A percentile compares a stretch with the other conserved stretches of the same genome.
Conservation (phyloP, 2,329 filamentous ascomycete species). For the Colletotrichum sp. region DNA sequence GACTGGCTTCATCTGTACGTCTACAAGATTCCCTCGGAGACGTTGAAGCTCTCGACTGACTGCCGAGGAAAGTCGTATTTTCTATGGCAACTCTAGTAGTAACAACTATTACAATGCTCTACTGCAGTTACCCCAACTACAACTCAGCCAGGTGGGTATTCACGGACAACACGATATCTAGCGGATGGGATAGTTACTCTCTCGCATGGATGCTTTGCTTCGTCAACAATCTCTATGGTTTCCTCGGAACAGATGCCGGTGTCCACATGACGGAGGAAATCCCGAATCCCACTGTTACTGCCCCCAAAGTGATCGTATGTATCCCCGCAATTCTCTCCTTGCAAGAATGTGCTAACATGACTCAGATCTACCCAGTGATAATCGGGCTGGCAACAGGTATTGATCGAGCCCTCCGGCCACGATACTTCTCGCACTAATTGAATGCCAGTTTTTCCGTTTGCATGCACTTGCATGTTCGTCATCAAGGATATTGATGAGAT, state of each 20-base stretch:
- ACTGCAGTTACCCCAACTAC: neutral
- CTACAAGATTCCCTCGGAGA: neutral
- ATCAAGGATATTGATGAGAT: neutral
- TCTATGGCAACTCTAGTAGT: neutral
- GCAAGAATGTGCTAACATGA: neutral
- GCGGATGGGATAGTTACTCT: neutral
- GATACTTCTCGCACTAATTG: neutral
- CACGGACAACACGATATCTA: neutral
- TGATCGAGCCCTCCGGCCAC: neutral
- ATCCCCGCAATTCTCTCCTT: neutral
- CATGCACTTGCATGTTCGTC: neutral
- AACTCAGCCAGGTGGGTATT: neutral
- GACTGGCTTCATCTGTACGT: neutral
- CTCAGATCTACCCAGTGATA: neutral
- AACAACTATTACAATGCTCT: neutral
- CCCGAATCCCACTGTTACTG: neutral
- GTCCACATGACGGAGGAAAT: neutral
- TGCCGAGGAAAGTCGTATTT: neutral
- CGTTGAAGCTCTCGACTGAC: neutral
- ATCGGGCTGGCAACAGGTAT: neutral
- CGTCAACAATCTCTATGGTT: neutral
- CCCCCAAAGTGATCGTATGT: neutral
- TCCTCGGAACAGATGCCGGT: neutral
- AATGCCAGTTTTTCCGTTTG: neutral
- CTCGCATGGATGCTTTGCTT: neutral